These are phyloP conservation scores for Symmetrospora coprosmae DNA, from an alignment of 768 basidiomycete species.

Conservation along the genomic window DNA sequence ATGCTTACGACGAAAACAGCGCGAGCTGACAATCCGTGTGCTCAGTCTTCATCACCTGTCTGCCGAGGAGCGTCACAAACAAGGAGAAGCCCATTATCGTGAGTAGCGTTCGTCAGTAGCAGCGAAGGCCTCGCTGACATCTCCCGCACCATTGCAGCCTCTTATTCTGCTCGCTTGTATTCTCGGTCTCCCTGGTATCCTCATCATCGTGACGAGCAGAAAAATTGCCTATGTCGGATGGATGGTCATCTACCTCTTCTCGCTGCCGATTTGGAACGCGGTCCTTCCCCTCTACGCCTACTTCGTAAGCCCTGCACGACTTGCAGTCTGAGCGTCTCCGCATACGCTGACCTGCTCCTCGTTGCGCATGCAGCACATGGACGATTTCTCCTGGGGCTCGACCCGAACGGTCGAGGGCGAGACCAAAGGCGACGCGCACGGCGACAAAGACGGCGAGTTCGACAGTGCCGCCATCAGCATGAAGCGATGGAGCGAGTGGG, in stretches of 20 bases:
- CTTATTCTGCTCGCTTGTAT: conserved; percentile 85
- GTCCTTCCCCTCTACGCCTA: conserved; percentile 77
- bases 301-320: not conserved
- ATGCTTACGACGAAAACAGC: not conserved
- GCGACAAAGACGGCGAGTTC: conserved; percentile 93
- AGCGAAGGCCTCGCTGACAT: not conserved
- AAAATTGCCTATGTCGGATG: conserved; percentile 90
- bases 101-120: not conserved
- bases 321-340: not conserved
- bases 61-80: too few species aligned
- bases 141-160: conserved; percentile 42
- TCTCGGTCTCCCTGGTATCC: conserved; percentile 82
- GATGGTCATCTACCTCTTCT: conserved; percentile 88
- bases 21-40: conserved; percentile 41
- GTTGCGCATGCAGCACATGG: conserved; percentile 67
- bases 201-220: conserved; percentile 90
- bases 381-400: conserved; percentile 94
- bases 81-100: conserved; percentile 53
- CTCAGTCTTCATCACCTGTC: conserved; percentile 58
- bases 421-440: conserved; percentile 48
- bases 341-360: not conserved
- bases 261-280: conserved; percentile 94
- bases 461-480: conserved; percentile 93
- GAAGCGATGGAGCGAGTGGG: conserved; percentile 99
- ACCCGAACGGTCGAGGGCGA: conserved; percentile 69